phyloP scores from a whole-genome alignment of 2,329 filamentous ascomycete species.

The Teratosphaeria destructans region DNA sequence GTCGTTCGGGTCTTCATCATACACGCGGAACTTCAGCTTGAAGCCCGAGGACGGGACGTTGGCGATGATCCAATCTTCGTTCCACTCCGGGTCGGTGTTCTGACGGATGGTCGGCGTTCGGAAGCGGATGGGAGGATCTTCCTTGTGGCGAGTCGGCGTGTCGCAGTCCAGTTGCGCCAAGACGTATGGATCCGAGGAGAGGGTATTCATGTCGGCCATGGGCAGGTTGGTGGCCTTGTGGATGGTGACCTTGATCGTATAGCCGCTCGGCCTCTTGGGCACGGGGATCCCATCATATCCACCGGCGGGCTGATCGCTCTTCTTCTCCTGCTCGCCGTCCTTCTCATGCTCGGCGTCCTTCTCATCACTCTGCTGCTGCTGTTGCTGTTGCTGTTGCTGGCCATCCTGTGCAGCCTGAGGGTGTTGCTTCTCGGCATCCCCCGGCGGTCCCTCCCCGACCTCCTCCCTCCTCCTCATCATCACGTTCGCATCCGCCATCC shows the following conservation, averaged over 20 bases:
- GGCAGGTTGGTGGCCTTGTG: conserved; percentile 73
- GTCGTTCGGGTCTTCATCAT: conserved; percentile 82
- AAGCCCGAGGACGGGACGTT: conserved; percentile 77
- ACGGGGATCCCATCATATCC: conserved; percentile 74
- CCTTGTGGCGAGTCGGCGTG: conserved; percentile 68
- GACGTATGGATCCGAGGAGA: conserved; percentile 77
- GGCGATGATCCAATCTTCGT: conserved; percentile 77
- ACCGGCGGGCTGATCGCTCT: conserved; percentile 49
- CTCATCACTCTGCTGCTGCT: not conserved
- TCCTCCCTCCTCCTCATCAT: not conserved
- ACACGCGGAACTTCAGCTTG: conserved; percentile 71
- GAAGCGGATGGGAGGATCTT: conserved; percentile 65
- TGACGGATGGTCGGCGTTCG: conserved; percentile 67
- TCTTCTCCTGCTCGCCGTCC: conserved; percentile 9
- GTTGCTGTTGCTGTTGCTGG: not conserved
- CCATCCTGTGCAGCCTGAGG: not conserved
- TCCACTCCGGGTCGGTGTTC: conserved; percentile 67
- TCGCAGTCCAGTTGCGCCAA: conserved; percentile 62
- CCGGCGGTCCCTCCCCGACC: not conserved
- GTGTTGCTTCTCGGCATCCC: not conserved
- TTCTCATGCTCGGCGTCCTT: not conserved
- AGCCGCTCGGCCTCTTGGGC: conserved; percentile 59
- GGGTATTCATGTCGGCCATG: conserved; percentile 64
- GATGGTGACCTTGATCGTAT: conserved; percentile 76
- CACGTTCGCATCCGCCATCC: too few relatives aligned